Evolutionary conservation across 371 early-diverging fungal species (phyloP).

Genomic region (Synchytrium microbalum): DNA sequence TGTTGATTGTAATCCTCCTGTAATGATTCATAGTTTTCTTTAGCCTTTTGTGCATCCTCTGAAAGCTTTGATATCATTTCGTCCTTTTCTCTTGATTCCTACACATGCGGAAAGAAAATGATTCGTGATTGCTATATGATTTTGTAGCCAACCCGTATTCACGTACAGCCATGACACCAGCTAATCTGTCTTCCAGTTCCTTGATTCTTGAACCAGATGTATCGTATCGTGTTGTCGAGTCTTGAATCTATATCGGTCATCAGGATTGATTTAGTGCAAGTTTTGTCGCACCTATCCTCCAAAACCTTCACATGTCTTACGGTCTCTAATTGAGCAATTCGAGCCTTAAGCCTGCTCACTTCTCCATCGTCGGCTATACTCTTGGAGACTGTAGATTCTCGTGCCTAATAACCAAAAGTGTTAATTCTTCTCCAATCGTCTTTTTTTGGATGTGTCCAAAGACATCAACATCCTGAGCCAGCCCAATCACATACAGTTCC

Average conservation of each 20-base stretch:
- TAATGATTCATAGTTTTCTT: conserved; percentile 53
- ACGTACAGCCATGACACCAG: neutral
- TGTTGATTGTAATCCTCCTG: conserved; percentile 66
- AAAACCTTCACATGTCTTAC: too few species aligned
- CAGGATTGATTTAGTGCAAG: too few species aligned
- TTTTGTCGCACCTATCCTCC: too few species aligned
- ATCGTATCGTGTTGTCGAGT: neutral
- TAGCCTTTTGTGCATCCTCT: conserved; percentile 44
- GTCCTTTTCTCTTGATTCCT: neutral
- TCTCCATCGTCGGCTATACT: neutral
- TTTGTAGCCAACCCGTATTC: too few species aligned
- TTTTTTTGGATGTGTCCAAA: too few species aligned
- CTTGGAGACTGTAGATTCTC: neutral
- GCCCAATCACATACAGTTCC: too few species aligned
- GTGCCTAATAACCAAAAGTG: too few species aligned
- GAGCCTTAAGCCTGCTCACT: neutral
- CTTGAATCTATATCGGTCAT: too few species aligned
- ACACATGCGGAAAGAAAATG: too few species aligned
- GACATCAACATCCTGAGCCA: too few species aligned
- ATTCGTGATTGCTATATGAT: too few species aligned
- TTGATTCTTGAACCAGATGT: neutral
- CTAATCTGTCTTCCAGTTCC: conserved; percentile 1
- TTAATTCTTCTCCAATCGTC: too few species aligned
- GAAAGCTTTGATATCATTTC: conserved; percentile 16
- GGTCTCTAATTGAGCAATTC: conserved; percentile 13